These are phyloP conservation scores for Gillenia trifoliata DNA, from an alignment of 306 rosid species.

Conservation along the genomic window DNA sequence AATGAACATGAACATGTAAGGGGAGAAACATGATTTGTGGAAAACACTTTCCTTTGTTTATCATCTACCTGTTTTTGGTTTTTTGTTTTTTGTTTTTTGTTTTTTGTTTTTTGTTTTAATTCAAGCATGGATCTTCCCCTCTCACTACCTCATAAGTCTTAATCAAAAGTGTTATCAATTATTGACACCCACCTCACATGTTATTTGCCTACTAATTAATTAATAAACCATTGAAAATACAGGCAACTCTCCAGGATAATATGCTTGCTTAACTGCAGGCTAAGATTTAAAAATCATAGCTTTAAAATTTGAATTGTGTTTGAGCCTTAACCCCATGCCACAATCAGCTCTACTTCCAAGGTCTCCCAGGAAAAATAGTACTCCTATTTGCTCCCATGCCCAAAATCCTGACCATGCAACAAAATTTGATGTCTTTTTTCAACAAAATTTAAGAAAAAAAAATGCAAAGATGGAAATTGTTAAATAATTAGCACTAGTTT, in stretches of 20 bases:
- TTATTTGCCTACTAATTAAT: slow-evolving; percentile 5
- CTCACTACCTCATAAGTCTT: slow-evolving; percentile 31
- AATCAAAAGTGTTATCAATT: slow-evolving; percentile 26
- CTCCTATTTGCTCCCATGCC: neutral
- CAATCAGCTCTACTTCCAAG: slow-evolving; percentile 11
- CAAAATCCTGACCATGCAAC: neutral
- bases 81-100: no score
- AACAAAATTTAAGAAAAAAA: neutral
- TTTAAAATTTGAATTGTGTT: neutral
- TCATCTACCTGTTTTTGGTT: no score
- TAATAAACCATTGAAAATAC: slow-evolving; percentile 10
- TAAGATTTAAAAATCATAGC: neutral
- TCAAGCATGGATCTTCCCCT: slow-evolving; percentile 24
- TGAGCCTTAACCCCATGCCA: slow-evolving; percentile 6
- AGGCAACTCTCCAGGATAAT: neutral
- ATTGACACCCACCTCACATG: slow-evolving; percentile 20
- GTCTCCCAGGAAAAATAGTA: neutral
- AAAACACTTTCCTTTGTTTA: no score
- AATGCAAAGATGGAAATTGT: neutral
- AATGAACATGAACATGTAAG: no score
- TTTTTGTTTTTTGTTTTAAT: slow-evolving; percentile 10
- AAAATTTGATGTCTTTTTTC: neutral
- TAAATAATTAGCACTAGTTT: neutral
- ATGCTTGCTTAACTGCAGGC: slow-evolving; percentile 9
- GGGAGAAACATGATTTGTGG: no score